A percentile compares a stretch with the other conserved stretches of the same genome.
phyloP scores from a whole-genome alignment of 768 basidiomycete genomes.

The Rhizopogon rudus region DNA sequence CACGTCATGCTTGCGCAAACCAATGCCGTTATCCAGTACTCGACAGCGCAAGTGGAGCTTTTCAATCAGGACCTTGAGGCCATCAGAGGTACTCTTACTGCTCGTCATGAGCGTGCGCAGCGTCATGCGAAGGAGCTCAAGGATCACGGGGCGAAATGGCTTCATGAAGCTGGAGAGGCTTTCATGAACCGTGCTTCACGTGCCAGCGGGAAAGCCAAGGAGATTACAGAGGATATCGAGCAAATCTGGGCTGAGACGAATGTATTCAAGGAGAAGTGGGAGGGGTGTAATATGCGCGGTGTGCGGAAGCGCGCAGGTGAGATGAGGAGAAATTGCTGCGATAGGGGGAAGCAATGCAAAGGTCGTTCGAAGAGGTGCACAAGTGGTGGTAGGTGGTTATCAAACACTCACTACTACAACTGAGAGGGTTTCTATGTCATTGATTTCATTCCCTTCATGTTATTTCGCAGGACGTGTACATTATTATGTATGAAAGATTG shows the following conservation, averaged over 20 bases:
- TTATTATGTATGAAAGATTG: constrained; percentile 2
- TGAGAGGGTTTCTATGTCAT: background rate
- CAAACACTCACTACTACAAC: background rate
- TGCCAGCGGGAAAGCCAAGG: constrained; percentile 39
- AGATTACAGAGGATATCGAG: constrained; percentile 30
- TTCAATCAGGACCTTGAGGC: constrained; percentile 32
- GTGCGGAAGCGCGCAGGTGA: background rate
- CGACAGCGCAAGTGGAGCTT: constrained; percentile 29
- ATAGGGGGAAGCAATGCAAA: background rate
- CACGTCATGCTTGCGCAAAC: constrained; percentile 26
- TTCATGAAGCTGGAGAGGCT: constrained; percentile 38
- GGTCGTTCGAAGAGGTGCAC: background rate
- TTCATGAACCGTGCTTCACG: constrained; percentile 35
- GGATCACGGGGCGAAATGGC: constrained; percentile 42
- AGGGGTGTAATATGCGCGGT: background rate
- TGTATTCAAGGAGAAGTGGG: background rate
- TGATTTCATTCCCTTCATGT: background rate
- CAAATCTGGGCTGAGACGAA: background rate
- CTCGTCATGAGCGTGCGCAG: constrained; percentile 48
- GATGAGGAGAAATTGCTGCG: background rate
- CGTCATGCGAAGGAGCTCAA: constrained; percentile 48
- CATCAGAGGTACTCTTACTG: constrained; percentile 36
- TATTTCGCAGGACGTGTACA: background rate
- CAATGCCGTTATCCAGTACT: constrained; percentile 38
- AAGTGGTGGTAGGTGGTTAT: background rate